A percentile compares a stretch with the other conserved stretches of the same genome.
Conservation (phyloP, 2,329 filamentous ascomycete species). For the Eutypella sp. region DNA sequence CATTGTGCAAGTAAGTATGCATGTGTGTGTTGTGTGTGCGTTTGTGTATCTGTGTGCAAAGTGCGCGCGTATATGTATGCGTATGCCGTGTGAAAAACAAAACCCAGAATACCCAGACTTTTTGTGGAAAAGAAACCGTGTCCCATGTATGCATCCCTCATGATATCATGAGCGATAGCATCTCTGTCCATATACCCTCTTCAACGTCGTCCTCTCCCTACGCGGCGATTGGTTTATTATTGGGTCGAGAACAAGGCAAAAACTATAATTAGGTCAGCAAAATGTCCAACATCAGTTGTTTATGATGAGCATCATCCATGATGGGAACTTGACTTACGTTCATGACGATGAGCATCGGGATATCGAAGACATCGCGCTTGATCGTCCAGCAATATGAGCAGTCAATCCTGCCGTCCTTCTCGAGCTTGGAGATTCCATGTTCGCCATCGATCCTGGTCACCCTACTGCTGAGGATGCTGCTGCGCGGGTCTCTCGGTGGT, state of each 20-base stretch:
- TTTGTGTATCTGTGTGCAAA: too few relatives aligned
- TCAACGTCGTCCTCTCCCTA: too few relatives aligned
- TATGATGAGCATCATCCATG: neutral
- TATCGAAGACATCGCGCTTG: conserved; percentile 94
- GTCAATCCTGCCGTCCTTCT: conserved; percentile 85
- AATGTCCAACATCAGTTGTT: neutral
- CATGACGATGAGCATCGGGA: conserved; percentile 97
- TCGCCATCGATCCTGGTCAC: conserved; percentile 64
- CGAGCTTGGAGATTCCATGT: conserved; percentile 75
- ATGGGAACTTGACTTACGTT: conserved; percentile 68
- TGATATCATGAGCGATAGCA: too few relatives aligned
- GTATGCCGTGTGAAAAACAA: conserved; percentile 1
- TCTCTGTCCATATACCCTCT: too few relatives aligned
- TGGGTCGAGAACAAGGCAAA: conserved; percentile 54
- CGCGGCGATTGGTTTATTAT: conserved; percentile 54
- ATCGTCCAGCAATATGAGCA: conserved; percentile 97
- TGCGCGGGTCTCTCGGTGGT: conserved; percentile 43
- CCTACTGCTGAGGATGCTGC: conserved; percentile 52
- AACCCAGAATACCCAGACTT: conserved; percentile 1
- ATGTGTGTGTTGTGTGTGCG: too few relatives aligned
- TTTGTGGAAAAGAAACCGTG: conserved; percentile 8
- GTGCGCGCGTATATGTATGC: too few relatives aligned
- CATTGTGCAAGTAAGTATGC: too few relatives aligned
- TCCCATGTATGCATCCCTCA: conserved; percentile 2
- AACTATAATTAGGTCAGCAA: conserved; percentile 38